phyloP scores from a whole-genome alignment of 2,329 filamentous ascomycete species.

The Trichophyton schoenleinii region DNA sequence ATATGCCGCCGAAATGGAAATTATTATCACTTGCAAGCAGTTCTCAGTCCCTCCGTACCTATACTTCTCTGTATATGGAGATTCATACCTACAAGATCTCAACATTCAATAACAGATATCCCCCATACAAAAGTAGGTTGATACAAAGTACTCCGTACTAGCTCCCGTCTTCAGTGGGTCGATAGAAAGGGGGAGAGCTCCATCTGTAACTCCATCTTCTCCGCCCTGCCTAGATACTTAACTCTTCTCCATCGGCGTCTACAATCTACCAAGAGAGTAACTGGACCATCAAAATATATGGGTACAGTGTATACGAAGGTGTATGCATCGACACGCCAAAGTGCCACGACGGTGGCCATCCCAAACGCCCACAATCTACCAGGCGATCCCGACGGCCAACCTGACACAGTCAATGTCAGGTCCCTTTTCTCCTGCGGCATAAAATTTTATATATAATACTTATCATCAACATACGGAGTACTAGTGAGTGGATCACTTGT shows the following conservation, averaged over 20 bases:
- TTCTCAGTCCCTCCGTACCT: not conserved
- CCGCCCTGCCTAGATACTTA: not conserved
- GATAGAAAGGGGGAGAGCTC: not conserved
- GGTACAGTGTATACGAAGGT: not conserved
- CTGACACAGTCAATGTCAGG: not conserved
- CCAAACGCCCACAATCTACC: not conserved
- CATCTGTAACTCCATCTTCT: not conserved
- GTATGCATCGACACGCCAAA: not conserved
- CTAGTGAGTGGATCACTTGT: not conserved
- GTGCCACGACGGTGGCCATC: not conserved
- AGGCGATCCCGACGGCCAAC: not conserved
- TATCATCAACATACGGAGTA: not conserved
- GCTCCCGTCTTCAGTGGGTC: not conserved
- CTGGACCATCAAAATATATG: not conserved
- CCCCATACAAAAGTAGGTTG: not conserved
- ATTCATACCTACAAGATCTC: not conserved
- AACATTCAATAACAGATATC: not conserved
- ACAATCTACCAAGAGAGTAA: not conserved
- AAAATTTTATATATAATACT: not conserved
- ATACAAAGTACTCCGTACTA: not conserved
- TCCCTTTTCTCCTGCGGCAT: too few relatives aligned
- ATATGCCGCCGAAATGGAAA: constrained; percentile 2
- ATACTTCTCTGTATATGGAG: not conserved
- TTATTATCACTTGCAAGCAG: not conserved
- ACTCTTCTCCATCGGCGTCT: not conserved